Base-by-base conservation (phyloP, 2,329 filamentous ascomycete species). In the Dactylellina haptotyla region DNA sequence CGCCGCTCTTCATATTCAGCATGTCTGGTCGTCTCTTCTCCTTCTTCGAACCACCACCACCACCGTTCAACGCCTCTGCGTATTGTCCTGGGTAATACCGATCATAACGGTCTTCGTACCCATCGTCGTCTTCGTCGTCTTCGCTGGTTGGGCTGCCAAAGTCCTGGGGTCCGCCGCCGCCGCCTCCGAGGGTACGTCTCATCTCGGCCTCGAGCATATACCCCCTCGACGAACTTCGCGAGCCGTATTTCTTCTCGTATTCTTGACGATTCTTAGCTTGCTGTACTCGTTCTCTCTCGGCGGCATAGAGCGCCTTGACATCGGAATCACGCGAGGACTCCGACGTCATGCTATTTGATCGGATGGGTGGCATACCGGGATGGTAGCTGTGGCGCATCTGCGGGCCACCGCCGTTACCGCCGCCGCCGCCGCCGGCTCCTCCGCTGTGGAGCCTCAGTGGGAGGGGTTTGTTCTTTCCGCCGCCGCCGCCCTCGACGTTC, bases 371-470 rank as follows among this genome's bases (percentile, higher is more conserved):
- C 69, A 73, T 73, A 62, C 69, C 69, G 43, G 69, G 69, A 59
- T 73, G 69, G 56, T 73, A 73, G 54, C 69, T 73, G 58, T 73
- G 69, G 41, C 69, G 69, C 69, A 73, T 73, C 8, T 56, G 59
- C 39, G 61, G 61, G 16, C 59, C 59, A 64, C 63, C 63, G 64
- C 64, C 48, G 46, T 32, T 45, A 43, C 63, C 63, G 45, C 64
- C 56, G 37, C 51, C 51, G 23, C 64, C 56, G 30, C 63, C 48
- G 39, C 50, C 41, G 16, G n/a, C n/a, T n/a, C 58, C 58, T 50
- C 53, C 53, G 25, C 26, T 32, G 37, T 46, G 46, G 23, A 73
- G 62, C 43, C 69, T 62, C 26, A 67, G 50, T 12, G 61, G 70
- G 46, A 75, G 45, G 43, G 62, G 53, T 32, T 61, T 62, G 25